Percentiles rank a stretch among this genome's conserved stretches.
Conservation (phyloP, 306 rosid genomes). For the Ceratonia siliqua region DNA sequence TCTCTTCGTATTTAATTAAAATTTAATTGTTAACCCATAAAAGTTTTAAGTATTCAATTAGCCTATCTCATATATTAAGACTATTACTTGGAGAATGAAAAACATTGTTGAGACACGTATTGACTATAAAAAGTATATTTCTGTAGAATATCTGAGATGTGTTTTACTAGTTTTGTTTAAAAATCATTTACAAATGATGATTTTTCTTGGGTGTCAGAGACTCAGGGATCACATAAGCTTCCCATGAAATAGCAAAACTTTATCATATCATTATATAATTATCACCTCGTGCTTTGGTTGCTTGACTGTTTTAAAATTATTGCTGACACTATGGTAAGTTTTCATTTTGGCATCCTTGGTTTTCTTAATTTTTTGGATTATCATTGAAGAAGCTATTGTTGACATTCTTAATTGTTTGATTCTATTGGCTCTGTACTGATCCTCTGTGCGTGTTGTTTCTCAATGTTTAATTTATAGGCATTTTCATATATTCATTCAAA, state of each 20-base stretch:
- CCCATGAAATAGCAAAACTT: background rate
- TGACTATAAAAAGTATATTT: slow-evolving; percentile 17
- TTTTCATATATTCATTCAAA: slow-evolving; percentile 3
- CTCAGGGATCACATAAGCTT: slow-evolving; percentile 7
- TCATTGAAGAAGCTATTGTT: background rate
- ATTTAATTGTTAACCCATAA: background rate
- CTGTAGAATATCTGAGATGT: background rate
- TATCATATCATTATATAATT: background rate
- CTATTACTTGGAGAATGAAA: background rate
- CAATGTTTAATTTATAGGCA: background rate
- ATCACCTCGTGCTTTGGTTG: background rate
- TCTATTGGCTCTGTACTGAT: background rate
- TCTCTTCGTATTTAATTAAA: background rate
- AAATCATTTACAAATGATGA: slow-evolving; percentile 5
- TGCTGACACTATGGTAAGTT: background rate
- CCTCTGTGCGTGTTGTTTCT: background rate
- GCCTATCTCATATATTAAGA: background rate
- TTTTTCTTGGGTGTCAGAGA: background rate
- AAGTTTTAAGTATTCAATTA: background rate
- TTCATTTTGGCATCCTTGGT: slow-evolving; percentile 2
- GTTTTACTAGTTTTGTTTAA: background rate
- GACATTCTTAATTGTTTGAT: background rate
- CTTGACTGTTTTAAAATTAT: background rate
- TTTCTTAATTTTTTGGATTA: background rate
- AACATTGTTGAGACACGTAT: background rate